A percentile compares a stretch with the other conserved stretches of the same genome.
These are phyloP conservation scores for Miamiensis avidus DNA, from an alignment of 169 alveolate genomes.

Conservation along the genomic window DNA sequence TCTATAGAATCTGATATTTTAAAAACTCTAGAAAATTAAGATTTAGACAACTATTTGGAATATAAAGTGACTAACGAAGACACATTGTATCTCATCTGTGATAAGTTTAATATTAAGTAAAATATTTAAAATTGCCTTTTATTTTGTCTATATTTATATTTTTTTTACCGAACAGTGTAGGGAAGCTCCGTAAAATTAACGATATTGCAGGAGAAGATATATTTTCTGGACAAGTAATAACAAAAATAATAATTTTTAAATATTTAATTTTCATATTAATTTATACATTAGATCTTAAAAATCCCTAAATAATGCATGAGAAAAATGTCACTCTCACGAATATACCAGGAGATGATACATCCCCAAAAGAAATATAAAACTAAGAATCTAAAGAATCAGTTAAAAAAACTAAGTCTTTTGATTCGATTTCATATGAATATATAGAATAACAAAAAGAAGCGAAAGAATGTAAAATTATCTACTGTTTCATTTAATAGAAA, in stretches of 20 bases:
- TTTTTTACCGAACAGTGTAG: background rate
- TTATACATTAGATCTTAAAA: no score
- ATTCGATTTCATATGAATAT: background rate
- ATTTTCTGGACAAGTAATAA: background rate
- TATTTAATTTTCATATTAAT: no score
- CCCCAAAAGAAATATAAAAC: background rate
- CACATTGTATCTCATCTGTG: background rate
- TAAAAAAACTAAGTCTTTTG: background rate
- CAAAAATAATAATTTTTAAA: no score
- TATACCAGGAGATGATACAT: background rate
- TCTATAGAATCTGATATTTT: no score
- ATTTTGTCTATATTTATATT: no score
- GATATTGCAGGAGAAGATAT: background rate
- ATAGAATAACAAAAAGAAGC: background rate
- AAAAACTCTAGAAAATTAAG: no score
- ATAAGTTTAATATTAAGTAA: background rate
- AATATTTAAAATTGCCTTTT: background rate
- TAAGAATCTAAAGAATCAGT: background rate
- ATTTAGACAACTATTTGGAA: background rate
- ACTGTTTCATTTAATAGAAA: no score
- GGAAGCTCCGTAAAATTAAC: background rate
- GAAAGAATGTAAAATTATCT: background rate
- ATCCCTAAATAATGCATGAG: background rate
- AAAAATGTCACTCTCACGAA: background rate
- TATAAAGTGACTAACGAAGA: background rate